Percentiles rank a stretch among this genome's conserved stretches.
These are phyloP conservation scores for Haberlea rhodopensis DNA, from an alignment of 257 asterid genomes.

Conservation along the genomic window DNA sequence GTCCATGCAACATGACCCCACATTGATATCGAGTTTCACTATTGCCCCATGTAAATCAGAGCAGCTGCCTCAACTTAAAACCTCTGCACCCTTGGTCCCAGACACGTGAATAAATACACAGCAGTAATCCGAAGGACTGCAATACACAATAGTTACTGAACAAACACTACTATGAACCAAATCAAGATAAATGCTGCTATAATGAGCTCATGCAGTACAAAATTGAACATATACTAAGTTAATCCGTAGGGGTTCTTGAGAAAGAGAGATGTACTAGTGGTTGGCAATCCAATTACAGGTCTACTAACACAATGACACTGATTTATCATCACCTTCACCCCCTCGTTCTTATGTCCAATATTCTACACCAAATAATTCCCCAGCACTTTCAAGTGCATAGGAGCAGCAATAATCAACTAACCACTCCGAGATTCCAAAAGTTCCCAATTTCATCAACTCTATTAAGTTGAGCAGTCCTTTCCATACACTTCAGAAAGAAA, in stretches of 20 bases:
- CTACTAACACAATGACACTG: slow-evolving; percentile 20
- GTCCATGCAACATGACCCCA: slow-evolving; percentile 76
- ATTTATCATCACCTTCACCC: slow-evolving; percentile 35
- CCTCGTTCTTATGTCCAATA: slow-evolving; percentile 29
- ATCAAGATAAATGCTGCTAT: slow-evolving; percentile 22
- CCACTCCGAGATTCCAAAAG: slow-evolving; percentile 16
- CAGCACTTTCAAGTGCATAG: slow-evolving; percentile 18
- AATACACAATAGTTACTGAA: slow-evolving; percentile 12
- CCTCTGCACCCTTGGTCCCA: slow-evolving; percentile 9
- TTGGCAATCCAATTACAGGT: slow-evolving; percentile 26
- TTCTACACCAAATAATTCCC: slow-evolving; percentile 34
- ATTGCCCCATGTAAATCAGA: slow-evolving; percentile 34
- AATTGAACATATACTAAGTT: slow-evolving; percentile 24
- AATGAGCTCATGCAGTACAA: slow-evolving; percentile 17
- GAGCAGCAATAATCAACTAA: slow-evolving; percentile 19
- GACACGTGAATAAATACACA: not conserved
- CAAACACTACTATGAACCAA: slow-evolving; percentile 16
- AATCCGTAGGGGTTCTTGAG: slow-evolving; percentile 21
- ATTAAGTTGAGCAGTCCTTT: slow-evolving; percentile 35
- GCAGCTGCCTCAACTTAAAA: slow-evolving; percentile 17
- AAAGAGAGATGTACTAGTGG: slow-evolving; percentile 18
- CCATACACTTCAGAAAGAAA: slow-evolving; percentile 35
- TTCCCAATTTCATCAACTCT: slow-evolving; percentile 16
- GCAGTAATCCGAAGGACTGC: slow-evolving; percentile 7
- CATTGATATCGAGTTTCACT: slow-evolving; percentile 52